Base-by-base conservation (phyloP, 2,329 filamentous ascomycete genomes). In the Fusarium luffae region DNA sequence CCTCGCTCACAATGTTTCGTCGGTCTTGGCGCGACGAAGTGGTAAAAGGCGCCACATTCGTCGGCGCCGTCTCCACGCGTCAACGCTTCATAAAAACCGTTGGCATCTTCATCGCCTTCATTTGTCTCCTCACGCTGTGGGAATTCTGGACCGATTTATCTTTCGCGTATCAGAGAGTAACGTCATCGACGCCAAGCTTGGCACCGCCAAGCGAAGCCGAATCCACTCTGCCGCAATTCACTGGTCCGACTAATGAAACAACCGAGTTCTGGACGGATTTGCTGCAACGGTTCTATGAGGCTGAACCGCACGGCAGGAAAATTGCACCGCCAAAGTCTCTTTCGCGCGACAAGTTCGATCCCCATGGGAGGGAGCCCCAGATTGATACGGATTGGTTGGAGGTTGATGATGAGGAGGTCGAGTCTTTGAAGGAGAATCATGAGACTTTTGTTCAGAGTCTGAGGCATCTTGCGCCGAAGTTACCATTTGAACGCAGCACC, bases 401-500 rank as follows among this genome's bases (percentile, higher is more conserved):
- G 4, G 21, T 74, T 1, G 40, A 66, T 1, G 37, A 54, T 1
- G 37, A 67, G 0, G 61, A 74, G 6, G 14, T 59, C 16, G 16
- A 70, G 4, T 74, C 72, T 0, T 37, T 74, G 2, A 61, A 54
- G 7, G 49, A 62, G 12, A 74, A 66, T 1, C 72, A 74, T 18
- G 48, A 60, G 7, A 32, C 46, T 2, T 74, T 65, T 32, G 54
- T 72, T 0, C 56, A 71, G 7, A 56, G 19, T 5, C 51, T 74
- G 4, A 40, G 57, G 2, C 27, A 59, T n/a, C 62, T 74, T 4
- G 55, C 66, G 3, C 63, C 68, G 0, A 44, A 59, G 13, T 12
- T 74, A 2, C 72, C 72, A 0, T 74, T 65, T 30, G 34, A 30
- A 2, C 50, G 14, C 25, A 44, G 47, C 14, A 66, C 70, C 3